Evolutionary conservation across 495 filamentous ascomycete species (phyloP).

Genomic region (Penicillium waksmanii): DNA sequence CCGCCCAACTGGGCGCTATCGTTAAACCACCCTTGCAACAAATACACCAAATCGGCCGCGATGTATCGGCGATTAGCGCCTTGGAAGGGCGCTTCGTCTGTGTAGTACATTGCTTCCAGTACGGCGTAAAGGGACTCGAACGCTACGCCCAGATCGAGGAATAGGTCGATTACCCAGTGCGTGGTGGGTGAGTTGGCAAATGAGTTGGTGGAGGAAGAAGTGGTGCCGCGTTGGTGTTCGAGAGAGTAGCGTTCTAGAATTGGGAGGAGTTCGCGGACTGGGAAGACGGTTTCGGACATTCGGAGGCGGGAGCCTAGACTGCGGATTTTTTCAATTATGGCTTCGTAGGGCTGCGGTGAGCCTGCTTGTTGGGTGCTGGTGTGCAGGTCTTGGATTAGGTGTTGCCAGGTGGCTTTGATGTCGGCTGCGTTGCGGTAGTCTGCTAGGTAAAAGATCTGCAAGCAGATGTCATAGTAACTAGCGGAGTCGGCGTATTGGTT

Average conservation of each 20-base stretch:
- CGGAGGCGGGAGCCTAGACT: constrained; percentile 77
- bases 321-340: constrained; percentile 71
- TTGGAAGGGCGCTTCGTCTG: constrained; percentile 81
- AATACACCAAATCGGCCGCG: constrained; percentile 64
- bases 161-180: constrained; percentile 81
- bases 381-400: constrained; percentile 73
- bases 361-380: constrained; percentile 57
- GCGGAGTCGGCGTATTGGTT: constrained; percentile 88
- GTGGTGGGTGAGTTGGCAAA: constrained; percentile 40
- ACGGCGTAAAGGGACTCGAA: constrained; percentile 75
- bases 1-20: constrained; percentile 59
- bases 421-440: constrained; percentile 84
- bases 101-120: constrained; percentile 82
- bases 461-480: constrained; percentile 87
- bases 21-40: constrained; percentile 64
- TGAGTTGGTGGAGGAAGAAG: no score
- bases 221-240: constrained; percentile 59
- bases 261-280: constrained; percentile 64
- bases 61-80: constrained; percentile 63
- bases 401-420: constrained; percentile 82
- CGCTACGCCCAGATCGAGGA: constrained; percentile 74
- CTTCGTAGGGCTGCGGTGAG: constrained; percentile 73
- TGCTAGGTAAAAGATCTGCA: constrained; percentile 85
- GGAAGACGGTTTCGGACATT: constrained; percentile 79
- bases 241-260: constrained; percentile 78